Evolutionary conservation across 2,329 filamentous ascomycete species (phyloP).

Genomic region (Rutstroemia sp.): DNA sequence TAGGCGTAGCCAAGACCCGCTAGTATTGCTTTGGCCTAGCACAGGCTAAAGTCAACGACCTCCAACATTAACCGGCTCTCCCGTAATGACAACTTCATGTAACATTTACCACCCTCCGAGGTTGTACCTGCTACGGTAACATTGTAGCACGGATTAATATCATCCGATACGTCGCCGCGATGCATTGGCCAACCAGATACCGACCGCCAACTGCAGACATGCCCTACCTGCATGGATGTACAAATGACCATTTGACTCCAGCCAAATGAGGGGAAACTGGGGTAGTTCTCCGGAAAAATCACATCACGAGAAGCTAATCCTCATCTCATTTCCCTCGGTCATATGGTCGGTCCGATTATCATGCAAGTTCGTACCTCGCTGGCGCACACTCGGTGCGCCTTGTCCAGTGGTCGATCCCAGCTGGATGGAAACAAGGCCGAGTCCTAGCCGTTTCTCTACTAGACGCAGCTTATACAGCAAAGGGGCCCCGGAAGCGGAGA

Average conservation of each 20-base stretch:
- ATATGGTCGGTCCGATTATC: slow-evolving; percentile 6
- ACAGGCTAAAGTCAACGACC: too few species aligned
- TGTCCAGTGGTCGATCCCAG: background rate
- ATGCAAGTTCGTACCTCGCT: background rate
- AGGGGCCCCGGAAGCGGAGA: background rate
- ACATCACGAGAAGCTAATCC: background rate
- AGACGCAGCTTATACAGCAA: background rate
- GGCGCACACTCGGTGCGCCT: background rate
- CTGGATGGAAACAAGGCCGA: background rate
- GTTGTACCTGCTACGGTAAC: too few species aligned
- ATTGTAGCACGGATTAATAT: too few species aligned
- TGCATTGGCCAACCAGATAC: too few species aligned
- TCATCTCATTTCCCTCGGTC: background rate
- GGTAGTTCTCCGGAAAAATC: background rate
- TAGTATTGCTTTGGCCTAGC: too few species aligned
- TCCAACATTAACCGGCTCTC: too few species aligned
- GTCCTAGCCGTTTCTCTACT: background rate
- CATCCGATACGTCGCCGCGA: too few species aligned
- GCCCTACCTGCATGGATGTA: background rate
- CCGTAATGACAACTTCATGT: too few species aligned
- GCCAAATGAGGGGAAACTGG: slow-evolving; percentile 8
- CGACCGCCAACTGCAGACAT: background rate
- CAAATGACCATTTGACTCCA: slow-evolving; percentile 3
- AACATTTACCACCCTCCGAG: too few species aligned
- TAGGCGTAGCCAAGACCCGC: too few species aligned